Evolutionary conservation across 192 early-diverging fungal species (phyloP), one percentile per base, ranked within the genome.

Genomic region (Backusella liffmaniae): DNA sequence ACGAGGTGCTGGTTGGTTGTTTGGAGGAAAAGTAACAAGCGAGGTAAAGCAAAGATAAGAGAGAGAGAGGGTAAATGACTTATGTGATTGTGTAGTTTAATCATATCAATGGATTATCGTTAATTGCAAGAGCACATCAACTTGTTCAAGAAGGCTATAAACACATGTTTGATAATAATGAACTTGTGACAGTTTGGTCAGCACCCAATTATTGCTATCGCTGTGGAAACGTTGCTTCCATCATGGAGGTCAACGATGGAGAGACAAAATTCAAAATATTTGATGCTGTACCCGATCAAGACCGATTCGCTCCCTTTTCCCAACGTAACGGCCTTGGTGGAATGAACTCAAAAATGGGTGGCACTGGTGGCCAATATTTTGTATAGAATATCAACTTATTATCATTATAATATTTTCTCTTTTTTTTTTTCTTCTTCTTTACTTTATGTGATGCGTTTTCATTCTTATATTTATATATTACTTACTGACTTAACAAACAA

Each of bases 171-270:
- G 86, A 85, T 6, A 95, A 99, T 74, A 93, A 98, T 72, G 94
- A 96, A 73, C 86, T 99, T 70, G 96, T 98, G 7, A 99, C 98
- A 8, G 92, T 93, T 23, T 98, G 98, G 98, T 94, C 93, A 42
- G 97, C 96, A 13, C 96, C 96, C 65, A 97, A 99, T 77, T 99
- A 99, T 84, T 99, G 97, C 80, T 98, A 98, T 84, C 89, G 97
- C 32, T 99, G 97, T 77, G 96, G 96, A 46, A 98, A 99, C 78
- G 95, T 98, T 26, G 97, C 96, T 9, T 94, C 95, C 39, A 94
- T 99, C 71, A 92, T 97, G 88, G 90, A 94, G 77, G 89, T 99
- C 29, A 87, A 92, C 70, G 90, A 94, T 76, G 84, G 85, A 36
- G 96, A 97, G 67, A 85, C 86, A 73, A 92, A 90, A 80, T 98